phyloP scores from a whole-genome alignment of 2,329 filamentous ascomycete species.

The Clonostachys sp. region DNA sequence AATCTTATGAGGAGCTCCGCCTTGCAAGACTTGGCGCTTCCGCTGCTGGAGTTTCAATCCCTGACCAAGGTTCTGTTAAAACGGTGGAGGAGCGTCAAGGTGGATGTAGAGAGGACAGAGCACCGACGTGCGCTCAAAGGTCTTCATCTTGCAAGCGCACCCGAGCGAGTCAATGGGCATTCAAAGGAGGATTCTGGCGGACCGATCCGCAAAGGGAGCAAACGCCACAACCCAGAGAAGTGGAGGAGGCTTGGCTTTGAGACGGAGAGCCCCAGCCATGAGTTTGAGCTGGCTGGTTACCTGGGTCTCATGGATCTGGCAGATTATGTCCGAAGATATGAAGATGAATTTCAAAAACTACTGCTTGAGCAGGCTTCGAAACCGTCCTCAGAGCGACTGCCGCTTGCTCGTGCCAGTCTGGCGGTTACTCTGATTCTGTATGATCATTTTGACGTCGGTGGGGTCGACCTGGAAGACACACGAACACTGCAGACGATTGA shows the following conservation, averaged over 20 bases:
- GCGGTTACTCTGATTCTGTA: conserved; percentile 85
- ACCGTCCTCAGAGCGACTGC: conserved; percentile 70
- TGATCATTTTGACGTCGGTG: conserved; percentile 93
- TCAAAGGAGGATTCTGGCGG: conserved; percentile 27
- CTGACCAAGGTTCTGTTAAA: conserved; percentile 82
- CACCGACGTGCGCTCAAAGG: conserved; percentile 84
- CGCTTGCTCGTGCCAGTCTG: conserved; percentile 80
- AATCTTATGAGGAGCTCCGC: conserved; percentile 91
- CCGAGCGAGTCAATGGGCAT: conserved; percentile 45
- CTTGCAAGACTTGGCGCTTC: conserved; percentile 84
- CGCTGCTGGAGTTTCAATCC: conserved; percentile 87
- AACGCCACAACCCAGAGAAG: conserved; percentile 80
- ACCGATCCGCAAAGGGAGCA: conserved; percentile 52
- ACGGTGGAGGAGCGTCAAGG: conserved; percentile 81
- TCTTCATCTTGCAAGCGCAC: conserved; percentile 76
- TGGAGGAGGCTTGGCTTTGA: conserved; percentile 92
- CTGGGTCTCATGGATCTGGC: conserved; percentile 96
- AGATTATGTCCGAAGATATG: conserved; percentile 87
- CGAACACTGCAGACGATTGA: conserved; percentile 74
- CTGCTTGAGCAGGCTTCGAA: conserved; percentile 82
- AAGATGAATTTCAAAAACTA: conserved; percentile 89
- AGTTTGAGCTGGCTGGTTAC: conserved; percentile 84
- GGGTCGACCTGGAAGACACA: conserved; percentile 71
- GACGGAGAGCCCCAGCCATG: conserved; percentile 77
- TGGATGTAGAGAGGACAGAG: conserved; percentile 83